A percentile compares a stretch with the other conserved stretches of the same genome.
phyloP scores from a whole-genome alignment of 495 filamentous ascomycete species.

The Penicillium riverlandense region DNA sequence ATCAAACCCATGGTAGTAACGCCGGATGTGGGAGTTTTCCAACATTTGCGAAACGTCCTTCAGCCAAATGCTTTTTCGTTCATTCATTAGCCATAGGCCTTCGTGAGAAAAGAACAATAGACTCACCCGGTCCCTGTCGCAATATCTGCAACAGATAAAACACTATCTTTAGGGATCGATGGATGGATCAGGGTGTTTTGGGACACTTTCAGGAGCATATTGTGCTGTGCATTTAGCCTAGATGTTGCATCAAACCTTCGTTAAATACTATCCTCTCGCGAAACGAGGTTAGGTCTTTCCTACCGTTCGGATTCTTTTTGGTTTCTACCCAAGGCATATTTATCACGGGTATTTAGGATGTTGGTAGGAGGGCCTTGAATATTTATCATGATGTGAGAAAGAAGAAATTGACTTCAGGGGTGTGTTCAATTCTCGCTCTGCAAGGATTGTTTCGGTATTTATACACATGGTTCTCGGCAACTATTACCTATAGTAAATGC shows the following conservation, averaged over 20 bases:
- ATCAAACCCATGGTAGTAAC: constrained; percentile 15
- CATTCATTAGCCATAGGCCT: too few relatives aligned
- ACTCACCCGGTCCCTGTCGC: constrained; percentile 18
- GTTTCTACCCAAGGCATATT: constrained; percentile 5
- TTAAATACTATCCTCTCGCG: background rate
- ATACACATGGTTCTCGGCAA: too few relatives aligned
- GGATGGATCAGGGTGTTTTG: constrained; percentile 11
- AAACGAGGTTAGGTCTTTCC: background rate
- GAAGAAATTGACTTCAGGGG: too few relatives aligned
- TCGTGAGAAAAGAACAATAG: background rate
- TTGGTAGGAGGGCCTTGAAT: too few relatives aligned
- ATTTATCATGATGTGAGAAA: too few relatives aligned
- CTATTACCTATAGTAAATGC: too few relatives aligned
- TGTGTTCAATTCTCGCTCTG: too few relatives aligned
- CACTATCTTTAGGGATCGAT: constrained; percentile 3
- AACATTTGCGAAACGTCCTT: constrained; percentile 6
- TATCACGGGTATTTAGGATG: background rate
- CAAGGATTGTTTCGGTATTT: too few relatives aligned
- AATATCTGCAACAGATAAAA: constrained; percentile 16
- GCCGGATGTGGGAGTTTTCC: background rate
- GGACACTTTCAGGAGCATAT: constrained; percentile 4
- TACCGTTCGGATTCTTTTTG: constrained; percentile 3
- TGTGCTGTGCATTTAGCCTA: constrained; percentile 15
- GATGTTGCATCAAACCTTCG: background rate
- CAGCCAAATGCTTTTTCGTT: constrained; percentile 12